Base-by-base conservation (phyloP, 148 eudicot species). In the Camellia lanceoleosa region DNA sequence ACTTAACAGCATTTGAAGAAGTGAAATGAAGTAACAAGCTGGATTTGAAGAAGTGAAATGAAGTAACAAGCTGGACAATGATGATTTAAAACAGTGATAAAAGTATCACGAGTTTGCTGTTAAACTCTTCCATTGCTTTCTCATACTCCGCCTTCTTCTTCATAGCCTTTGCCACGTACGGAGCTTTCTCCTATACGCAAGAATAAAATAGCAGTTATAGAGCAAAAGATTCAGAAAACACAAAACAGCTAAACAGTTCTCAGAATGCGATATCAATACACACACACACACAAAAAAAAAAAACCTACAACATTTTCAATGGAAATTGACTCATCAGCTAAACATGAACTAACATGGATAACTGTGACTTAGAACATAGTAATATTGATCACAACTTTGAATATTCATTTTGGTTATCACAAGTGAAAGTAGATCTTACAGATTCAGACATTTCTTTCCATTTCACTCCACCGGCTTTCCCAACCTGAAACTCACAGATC, bases 141-240 rank as follows among this genome's bases (percentile, higher is more conserved):
- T 52, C 84, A 12, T 81, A 81, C 61, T 81, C 84, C 4, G 47
- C 68, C 62, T 81, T 81, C 76, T n/a, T 81, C 70, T 77, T 81
- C 10, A 69, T 80, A 68, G 84, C 84, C 76, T 67, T 81, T 3
- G 68, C 74, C 62, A 69, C 71, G 51, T 49, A 81, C 1, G 84
- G 84, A 69, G 74, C 80, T 61, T 81, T 81, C 84, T 81, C 84
- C 84, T 81, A 75, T 7, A 13, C 20, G 7, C 30, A 5, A 68
- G 19, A 58, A 62, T 10, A 68, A 13, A 13, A 49, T 47, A 16
- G 55, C 12, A 51, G 14, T n/a, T 18, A 47, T 0, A 19, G 4
- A 61, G 23, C 23, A 23, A 23, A 23, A 0, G 23, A 23, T 23
- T 23, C 23, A 23, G 0, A 23, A 23, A 23, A 0, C 23, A 0